Evolutionary conservation across 345 rosid species (phyloP).

Genomic region (Bruguiera gymnorhiza): DNA sequence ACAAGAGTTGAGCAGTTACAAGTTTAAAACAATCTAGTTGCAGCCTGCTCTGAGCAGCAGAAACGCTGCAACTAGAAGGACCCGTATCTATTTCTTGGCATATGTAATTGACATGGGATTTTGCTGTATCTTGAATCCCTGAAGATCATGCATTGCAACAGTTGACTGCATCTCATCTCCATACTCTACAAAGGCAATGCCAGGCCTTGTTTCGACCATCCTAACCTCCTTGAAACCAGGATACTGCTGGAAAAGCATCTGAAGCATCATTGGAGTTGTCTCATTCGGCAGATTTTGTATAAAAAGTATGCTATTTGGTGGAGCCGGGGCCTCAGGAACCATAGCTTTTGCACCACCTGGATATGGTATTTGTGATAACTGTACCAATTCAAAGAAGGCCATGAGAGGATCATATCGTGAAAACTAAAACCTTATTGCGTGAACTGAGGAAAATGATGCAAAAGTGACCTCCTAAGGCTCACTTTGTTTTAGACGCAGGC

Average conservation of each 20-base stretch:
- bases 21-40: neutral
- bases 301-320: conserved; percentile 87
- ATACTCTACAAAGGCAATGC: conserved; percentile 91
- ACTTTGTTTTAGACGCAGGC: neutral
- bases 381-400: conserved; percentile 22
- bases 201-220: conserved; percentile 95
- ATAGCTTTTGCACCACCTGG: conserved; percentile 58
- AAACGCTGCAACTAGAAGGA: neutral
- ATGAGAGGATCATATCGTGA: neutral
- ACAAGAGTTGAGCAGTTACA: conserved; percentile 7
- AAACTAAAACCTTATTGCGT: neutral
- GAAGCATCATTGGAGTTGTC: conserved; percentile 74
- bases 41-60: neutral
- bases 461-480: neutral
- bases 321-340: conserved; percentile 86
- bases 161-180: conserved; percentile 87
- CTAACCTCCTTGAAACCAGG: conserved; percentile 90
- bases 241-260: conserved; percentile 69
- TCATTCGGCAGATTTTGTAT: conserved; percentile 91
- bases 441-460: neutral
- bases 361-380: conserved; percentile 88
- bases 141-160: conserved; percentile 81
- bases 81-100: conserved; percentile 75
- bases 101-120: conserved; percentile 80
- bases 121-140: conserved; percentile 71